A percentile compares a stretch with the other conserved stretches of the same genome.
These are phyloP conservation scores for Helotiales sp. DNA, from an alignment of 2,329 filamentous ascomycete genomes.

Conservation along the genomic window DNA sequence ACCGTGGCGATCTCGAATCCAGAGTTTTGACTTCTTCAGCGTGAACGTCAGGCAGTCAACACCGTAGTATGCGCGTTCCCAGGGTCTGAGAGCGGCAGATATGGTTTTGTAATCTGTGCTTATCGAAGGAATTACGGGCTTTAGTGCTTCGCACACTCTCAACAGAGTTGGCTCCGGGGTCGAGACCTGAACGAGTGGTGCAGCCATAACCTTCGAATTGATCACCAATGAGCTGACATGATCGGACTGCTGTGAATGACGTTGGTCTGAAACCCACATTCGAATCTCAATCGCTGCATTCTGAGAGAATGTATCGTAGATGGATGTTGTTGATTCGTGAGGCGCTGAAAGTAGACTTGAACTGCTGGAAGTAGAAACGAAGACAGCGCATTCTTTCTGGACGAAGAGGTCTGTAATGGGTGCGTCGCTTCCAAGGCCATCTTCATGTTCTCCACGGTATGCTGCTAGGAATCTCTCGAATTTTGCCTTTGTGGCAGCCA, in stretches of 20 bases:
- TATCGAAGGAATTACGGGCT: not conserved
- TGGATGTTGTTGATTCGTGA: not conserved
- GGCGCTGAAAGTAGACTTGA: not conserved
- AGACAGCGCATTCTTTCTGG: slow-evolving; percentile 1
- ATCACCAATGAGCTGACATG: not conserved
- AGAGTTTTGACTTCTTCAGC: not conserved
- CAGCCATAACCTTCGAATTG: not conserved
- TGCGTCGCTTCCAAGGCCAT: not conserved
- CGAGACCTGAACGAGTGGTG: not conserved
- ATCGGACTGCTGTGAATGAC: not conserved
- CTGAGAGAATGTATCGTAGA: not conserved
- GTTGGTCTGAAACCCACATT: not conserved
- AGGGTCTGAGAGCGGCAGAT: not conserved
- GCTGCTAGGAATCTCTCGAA: not conserved
- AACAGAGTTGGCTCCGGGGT: not conserved
- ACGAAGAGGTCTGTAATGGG: not conserved
- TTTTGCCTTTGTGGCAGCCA: not conserved
- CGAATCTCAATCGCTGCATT: not conserved
- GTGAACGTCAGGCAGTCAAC: not conserved
- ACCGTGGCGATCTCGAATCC: not conserved
- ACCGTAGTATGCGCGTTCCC: not conserved
- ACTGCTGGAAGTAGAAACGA: not conserved
- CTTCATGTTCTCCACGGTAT: not conserved
- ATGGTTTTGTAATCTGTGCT: not conserved
- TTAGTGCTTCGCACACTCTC: not conserved